Evolutionary conservation across 192 early-diverging fungal species (phyloP).

Genomic region (Fimicolochytrium jonesii): DNA sequence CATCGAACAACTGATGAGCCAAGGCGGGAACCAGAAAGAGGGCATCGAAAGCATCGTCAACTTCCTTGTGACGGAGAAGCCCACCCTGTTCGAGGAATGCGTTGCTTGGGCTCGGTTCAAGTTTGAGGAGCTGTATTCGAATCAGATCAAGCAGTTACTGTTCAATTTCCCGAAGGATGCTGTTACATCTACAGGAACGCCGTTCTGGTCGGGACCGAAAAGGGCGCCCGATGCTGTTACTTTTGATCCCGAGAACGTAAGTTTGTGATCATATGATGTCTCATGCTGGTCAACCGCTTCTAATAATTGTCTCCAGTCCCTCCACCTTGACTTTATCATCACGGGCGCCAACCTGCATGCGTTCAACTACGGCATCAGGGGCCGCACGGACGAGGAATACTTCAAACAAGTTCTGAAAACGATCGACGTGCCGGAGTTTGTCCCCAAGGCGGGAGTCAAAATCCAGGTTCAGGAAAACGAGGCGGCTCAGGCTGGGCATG

Average conservation of each 20-base stretch:
- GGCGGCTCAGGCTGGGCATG: conserved; percentile 39
- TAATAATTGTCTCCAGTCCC: too few relatives aligned
- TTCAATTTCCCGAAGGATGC: conserved; percentile 97
- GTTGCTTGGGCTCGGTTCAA: conserved; percentile 83
- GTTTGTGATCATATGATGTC: too few relatives aligned
- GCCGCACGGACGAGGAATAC: conserved; percentile 62
- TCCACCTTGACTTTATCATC: conserved; percentile 88
- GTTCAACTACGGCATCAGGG: conserved; percentile 92
- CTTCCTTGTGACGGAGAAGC: conserved; percentile 71
- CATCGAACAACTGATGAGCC: conserved; percentile 68
- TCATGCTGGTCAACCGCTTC: too few relatives aligned
- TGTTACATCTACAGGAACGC: conserved; percentile 77
- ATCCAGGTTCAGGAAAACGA: conserved; percentile 96
- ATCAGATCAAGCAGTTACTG: conserved; percentile 89
- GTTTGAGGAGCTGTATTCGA: conserved; percentile 93
- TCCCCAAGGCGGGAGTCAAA: conserved; percentile 87
- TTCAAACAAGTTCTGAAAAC: conserved; percentile 58
- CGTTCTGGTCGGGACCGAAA: conserved; percentile 98
- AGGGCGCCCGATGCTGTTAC: conserved; percentile 78
- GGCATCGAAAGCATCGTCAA: conserved; percentile 69
- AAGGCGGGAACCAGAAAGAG: conserved; percentile 73
- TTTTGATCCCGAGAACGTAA: conserved; percentile 73
- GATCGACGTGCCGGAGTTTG: conserved; percentile 75
- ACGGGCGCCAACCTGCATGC: conserved; percentile 91
- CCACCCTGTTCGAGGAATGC: conserved; percentile 87